Evolutionary conservation across 2,329 filamentous ascomycete species (phyloP), one percentile per base, ranked within the genome.

Genomic region (Metarhizium album): DNA sequence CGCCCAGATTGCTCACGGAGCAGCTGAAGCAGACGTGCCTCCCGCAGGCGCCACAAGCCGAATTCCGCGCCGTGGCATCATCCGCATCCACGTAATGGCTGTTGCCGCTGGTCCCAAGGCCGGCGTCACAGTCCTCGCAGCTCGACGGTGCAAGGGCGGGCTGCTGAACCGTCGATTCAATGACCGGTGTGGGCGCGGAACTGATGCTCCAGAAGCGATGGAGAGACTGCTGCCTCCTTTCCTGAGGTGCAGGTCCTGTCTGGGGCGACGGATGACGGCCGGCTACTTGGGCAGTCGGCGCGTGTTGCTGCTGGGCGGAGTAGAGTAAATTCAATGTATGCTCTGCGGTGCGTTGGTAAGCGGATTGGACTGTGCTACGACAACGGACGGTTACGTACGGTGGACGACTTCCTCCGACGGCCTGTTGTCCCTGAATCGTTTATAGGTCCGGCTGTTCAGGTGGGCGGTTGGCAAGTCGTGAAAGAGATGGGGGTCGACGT

Each of bases 171-270:
- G 22, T 14, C 22, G 40, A 20, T 16, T 40, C 37, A 40, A 18
- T 16, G 18, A 40, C 22, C 11, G 40, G 40, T 9, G 20, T 52
- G 20, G 20, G 59, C 35, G 29, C 42, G 27, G 69, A 67, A 2
- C 68, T 71, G 14, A 83, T 70, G n/a, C 72, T 71, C 79, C 79
- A 84, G 65, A 83, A 84, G 40, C 69, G 75, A 62, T 83, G 79
- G 0, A 84, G 67, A 0, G 75, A 80, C 3, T 71, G 67, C 60
- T 83, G 79, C 22, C 53, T 40, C n/a, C 50, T 50, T 3, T 40
- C 47, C 47, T 49, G 58, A 29, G 8, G 55, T 18, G 51, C 55
- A 40, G 35, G 54, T 45, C 23, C 49, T 46, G 40, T 42, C 20
- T 18, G 50, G 9, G 20, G 22, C 14, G 37, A 57, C 13, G 11